Evolutionary conservation across 2,329 filamentous ascomycete genomes (phyloP).

Genomic region (Stagonosporopsis vannaccii): DNA sequence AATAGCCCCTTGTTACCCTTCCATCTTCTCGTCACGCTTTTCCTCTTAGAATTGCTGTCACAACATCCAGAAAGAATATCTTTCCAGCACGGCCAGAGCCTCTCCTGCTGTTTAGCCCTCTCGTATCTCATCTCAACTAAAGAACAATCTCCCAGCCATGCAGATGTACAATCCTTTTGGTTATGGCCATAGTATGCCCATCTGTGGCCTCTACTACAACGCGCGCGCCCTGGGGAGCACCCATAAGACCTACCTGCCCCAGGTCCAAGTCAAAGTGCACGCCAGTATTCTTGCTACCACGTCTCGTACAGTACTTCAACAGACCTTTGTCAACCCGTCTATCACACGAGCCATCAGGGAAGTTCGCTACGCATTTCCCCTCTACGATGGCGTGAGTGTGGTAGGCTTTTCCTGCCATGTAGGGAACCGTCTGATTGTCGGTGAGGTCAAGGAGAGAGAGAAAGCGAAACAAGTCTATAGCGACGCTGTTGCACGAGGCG

Average conservation of each 20-base stretch:
- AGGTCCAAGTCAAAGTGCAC: slow-evolving; percentile 64
- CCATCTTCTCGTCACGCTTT: background rate
- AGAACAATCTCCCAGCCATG: background rate
- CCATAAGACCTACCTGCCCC: slow-evolving; percentile 59
- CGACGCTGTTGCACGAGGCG: slow-evolving; percentile 63
- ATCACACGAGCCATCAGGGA: slow-evolving; percentile 56
- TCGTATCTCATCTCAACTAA: background rate
- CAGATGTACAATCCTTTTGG: background rate
- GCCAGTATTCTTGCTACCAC: slow-evolving; percentile 67
- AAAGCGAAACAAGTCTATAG: slow-evolving; percentile 68
- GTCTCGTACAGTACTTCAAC: slow-evolving; percentile 60
- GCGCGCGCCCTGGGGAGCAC: slow-evolving; percentile 1
- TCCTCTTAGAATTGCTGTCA: slow-evolving; percentile 3
- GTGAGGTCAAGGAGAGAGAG: slow-evolving; percentile 71
- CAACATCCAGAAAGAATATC: background rate
- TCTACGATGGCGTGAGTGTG: slow-evolving; percentile 76
- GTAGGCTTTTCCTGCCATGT: slow-evolving; percentile 72
- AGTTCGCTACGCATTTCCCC: slow-evolving; percentile 72
- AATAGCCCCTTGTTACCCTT: background rate
- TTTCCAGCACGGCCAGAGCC: background rate
- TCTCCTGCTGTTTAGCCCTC: background rate
- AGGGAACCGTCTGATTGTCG: slow-evolving; percentile 65
- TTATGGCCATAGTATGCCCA: slow-evolving; percentile 8
- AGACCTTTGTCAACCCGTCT: slow-evolving; percentile 69
- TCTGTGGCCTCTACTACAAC: slow-evolving; percentile 44